Evolutionary conservation across 257 asterid genomes (phyloP).

Genomic region (Solanum clarkiae): DNA sequence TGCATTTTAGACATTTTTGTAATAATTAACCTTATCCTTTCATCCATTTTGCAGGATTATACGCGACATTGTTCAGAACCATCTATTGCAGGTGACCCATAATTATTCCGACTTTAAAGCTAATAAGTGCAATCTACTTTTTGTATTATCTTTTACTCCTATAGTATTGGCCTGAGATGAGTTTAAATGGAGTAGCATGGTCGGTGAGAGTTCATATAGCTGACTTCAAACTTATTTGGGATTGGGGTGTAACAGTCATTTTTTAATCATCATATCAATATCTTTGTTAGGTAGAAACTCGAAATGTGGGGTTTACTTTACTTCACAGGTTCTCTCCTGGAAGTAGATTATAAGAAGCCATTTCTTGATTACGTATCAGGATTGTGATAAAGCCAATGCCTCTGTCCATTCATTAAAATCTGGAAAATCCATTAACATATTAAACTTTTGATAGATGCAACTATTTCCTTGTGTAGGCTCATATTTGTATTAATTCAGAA

Average conservation of each 20-base stretch:
- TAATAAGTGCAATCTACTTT: background rate
- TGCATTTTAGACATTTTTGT: background rate
- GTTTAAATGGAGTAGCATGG: background rate
- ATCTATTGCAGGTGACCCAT: slow-evolving; percentile 66
- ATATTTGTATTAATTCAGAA: background rate
- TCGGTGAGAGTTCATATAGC: background rate
- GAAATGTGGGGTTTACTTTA: background rate
- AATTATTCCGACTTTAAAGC: background rate
- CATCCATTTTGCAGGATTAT: slow-evolving; percentile 52
- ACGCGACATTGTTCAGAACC: slow-evolving; percentile 92
- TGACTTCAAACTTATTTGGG: background rate
- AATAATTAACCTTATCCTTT: background rate
- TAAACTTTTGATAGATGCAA: background rate
- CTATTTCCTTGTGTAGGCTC: background rate
- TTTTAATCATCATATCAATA: background rate
- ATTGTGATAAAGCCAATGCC: background rate
- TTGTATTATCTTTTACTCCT: background rate
- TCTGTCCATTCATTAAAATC: background rate
- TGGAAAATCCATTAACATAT: background rate
- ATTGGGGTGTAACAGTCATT: background rate
- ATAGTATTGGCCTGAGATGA: background rate
- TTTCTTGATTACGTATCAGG: background rate
- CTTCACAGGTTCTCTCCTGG: background rate
- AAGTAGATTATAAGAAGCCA: background rate
- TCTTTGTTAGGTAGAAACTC: background rate